A percentile compares a stretch with the other conserved stretches of the same genome.
Evolutionary conservation across 768 basidiomycete species (phyloP).

Genomic region (Rickenella mellea): DNA sequence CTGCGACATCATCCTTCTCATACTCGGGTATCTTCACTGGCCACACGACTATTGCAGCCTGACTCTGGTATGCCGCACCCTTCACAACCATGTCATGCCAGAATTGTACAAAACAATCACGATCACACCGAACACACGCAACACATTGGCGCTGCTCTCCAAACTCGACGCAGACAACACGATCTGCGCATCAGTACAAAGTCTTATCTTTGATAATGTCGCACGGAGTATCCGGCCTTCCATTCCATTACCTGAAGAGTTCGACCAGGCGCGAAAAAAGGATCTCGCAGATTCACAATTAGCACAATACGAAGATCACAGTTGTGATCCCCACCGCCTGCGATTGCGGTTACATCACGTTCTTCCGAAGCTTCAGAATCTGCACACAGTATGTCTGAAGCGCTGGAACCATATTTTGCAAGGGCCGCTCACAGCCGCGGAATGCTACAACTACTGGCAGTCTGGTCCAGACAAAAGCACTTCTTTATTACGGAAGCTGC

Average conservation of each 20-base stretch:
- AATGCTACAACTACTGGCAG: slow-evolving; percentile 2
- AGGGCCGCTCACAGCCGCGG: not conserved
- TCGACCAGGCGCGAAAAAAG: not conserved
- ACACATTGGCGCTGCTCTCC: not conserved
- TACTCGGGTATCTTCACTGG: slow-evolving; percentile 1
- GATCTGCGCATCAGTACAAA: not conserved
- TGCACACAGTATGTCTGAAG: not conserved
- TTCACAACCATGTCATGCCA: not conserved
- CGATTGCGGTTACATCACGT: not conserved
- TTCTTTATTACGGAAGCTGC: not conserved
- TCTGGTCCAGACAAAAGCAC: too few relatives aligned
- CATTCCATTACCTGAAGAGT: not conserved
- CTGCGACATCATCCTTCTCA: not conserved
- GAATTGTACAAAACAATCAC: slow-evolving; percentile 1
- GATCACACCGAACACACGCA: not conserved
- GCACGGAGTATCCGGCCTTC: not conserved
- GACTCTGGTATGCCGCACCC: slow-evolving; percentile 1
- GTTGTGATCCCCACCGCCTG: not conserved
- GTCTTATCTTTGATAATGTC: not conserved
- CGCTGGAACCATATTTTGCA: not conserved
- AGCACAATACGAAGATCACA: not conserved
- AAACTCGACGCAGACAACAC: not conserved
- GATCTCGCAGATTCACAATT: not conserved
- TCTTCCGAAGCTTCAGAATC: not conserved
- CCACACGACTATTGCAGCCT: slow-evolving; percentile 1